These are phyloP conservation scores for Stagonosporopsis chrysanthemi DNA, from an alignment of 2,329 filamentous ascomycete genomes.

Conservation along the genomic window DNA sequence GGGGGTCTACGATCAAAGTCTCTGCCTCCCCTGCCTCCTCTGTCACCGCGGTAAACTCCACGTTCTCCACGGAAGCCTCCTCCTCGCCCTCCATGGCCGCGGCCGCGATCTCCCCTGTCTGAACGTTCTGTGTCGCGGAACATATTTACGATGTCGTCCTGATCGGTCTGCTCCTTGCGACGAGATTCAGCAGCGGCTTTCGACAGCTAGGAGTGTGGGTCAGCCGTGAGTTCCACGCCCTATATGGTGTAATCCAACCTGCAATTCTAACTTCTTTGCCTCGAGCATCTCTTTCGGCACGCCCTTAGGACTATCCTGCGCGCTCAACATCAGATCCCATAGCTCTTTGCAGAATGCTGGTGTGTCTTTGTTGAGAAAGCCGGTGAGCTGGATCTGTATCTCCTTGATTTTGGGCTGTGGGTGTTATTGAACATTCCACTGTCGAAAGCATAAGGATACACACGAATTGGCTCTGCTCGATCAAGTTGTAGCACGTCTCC, in stretches of 20 bases:
- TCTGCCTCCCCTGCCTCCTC: conserved; percentile 50
- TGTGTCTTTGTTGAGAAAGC: conserved; percentile 93
- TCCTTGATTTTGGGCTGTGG: conserved; percentile 91
- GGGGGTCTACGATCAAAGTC: conserved; percentile 58
- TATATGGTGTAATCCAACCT: conserved; percentile 64
- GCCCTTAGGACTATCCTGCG: conserved; percentile 85
- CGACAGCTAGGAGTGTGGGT: conserved; percentile 72
- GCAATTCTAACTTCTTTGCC: conserved; percentile 93
- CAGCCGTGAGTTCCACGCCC: conserved; percentile 22
- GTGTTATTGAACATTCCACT: conserved; percentile 22
- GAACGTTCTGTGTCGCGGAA: conserved; percentile 69
- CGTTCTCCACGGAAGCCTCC: conserved; percentile 55
- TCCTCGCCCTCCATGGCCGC: conserved; percentile 54
- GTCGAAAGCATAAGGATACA: conserved; percentile 46
- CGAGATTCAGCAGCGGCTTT: conserved; percentile 78
- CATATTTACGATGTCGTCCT: conserved; percentile 72
- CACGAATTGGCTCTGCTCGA: conserved; percentile 80
- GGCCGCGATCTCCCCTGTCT: conserved; percentile 46
- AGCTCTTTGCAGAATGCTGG: conserved; percentile 89
- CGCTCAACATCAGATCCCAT: conserved; percentile 90
- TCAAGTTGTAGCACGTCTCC: conserved; percentile 75
- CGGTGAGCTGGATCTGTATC: conserved; percentile 91
- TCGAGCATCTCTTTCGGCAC: conserved; percentile 94
- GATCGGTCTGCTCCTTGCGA: conserved; percentile 68
- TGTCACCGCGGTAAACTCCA: conserved; percentile 52